Evolutionary conservation across 2,329 filamentous ascomycete species (phyloP).

Genomic region (Fusarium chaquense): DNA sequence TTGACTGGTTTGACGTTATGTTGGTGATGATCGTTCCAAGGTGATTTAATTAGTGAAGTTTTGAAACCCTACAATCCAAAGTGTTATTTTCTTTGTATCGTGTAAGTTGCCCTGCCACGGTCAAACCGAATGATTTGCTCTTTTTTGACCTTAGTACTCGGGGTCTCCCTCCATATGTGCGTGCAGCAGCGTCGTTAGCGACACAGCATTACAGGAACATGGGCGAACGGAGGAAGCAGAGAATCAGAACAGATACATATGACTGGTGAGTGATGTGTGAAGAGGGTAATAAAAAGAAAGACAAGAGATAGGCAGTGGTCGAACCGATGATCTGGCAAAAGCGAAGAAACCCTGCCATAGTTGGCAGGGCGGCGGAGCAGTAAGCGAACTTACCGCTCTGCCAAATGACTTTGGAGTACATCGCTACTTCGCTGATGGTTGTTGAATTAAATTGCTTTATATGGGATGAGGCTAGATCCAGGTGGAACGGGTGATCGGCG

Average conservation of each 20-base stretch:
- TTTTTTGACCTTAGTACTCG: no score
- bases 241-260: no score
- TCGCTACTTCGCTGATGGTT: slow-evolving; percentile 14
- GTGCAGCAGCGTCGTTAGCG: not conserved
- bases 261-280: not conserved
- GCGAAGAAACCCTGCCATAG: slow-evolving; percentile 17
- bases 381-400: not conserved
- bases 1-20: not conserved
- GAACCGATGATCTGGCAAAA: slow-evolving; percentile 12
- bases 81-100: no score
- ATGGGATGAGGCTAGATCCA: not conserved
- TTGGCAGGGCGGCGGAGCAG: not conserved
- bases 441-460: not conserved
- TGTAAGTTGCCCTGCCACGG: no score
- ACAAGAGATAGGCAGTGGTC: not conserved
- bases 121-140: no score
- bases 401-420: not conserved
- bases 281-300: not conserved
- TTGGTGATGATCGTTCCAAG: not conserved
- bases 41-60: not conserved
- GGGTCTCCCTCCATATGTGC: not conserved
- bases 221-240: not conserved
- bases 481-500: not conserved
- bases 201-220: not conserved
- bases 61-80: no score